Evolutionary conservation across 2,329 filamentous ascomycete species (phyloP).

Genomic region (Xylaria sp.): DNA sequence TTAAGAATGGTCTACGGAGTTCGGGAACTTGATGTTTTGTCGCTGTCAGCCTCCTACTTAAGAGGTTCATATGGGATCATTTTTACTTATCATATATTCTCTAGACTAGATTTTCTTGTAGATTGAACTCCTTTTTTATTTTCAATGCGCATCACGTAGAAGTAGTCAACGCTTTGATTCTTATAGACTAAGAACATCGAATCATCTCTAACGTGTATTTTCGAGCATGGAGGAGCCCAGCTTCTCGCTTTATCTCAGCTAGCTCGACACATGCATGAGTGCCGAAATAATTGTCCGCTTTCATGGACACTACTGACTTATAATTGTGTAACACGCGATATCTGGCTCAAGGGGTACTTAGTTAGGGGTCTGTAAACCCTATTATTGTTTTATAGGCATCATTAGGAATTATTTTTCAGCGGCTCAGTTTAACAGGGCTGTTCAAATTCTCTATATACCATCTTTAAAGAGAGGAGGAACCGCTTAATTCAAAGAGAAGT

Average conservation of each 20-base stretch:
- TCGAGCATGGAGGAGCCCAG: not conserved
- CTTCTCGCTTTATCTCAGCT: not conserved
- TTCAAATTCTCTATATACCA: conserved; percentile 12
- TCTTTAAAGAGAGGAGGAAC: not conserved
- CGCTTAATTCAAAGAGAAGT: not conserved
- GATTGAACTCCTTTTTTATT: no score
- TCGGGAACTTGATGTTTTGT: not conserved
- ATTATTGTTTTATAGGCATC: not conserved
- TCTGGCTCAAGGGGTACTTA: not conserved
- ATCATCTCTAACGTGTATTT: not conserved
- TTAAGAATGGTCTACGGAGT: not conserved
- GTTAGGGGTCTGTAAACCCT: conserved; percentile 6
- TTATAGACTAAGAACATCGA: not conserved
- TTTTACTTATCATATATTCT: not conserved
- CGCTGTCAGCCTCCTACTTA: not conserved
- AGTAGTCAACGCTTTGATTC: not conserved
- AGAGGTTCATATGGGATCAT: conserved; percentile 2
- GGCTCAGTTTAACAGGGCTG: not conserved
- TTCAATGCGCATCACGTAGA: not conserved
- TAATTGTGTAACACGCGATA: not conserved
- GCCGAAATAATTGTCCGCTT: not conserved
- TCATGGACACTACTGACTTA: conserved; percentile 1
- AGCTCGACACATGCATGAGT: not conserved
- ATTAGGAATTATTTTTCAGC: not conserved
- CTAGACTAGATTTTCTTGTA: not conserved